Evolutionary conservation across 441 rosid species (phyloP).

Genomic region (Francoa sonchifolia): DNA sequence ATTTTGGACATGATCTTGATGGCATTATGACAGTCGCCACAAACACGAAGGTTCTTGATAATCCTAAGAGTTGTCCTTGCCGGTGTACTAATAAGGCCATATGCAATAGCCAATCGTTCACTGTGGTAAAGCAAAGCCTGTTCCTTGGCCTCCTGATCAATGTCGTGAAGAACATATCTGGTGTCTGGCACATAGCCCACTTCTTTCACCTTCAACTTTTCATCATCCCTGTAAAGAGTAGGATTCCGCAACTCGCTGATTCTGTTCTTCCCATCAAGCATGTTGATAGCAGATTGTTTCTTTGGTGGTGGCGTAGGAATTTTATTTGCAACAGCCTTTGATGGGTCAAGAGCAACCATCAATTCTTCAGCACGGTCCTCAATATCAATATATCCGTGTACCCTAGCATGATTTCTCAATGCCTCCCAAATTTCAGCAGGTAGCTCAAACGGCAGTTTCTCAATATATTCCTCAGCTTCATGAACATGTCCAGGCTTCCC

Average conservation of each 20-base stretch:
- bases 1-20: conserved; percentile 62
- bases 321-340: conserved; percentile 21
- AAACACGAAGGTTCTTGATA: conserved; percentile 53
- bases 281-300: conserved; percentile 36
- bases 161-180: conserved; percentile 64
- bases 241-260: conserved; percentile 45
- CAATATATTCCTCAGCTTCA: conserved; percentile 50
- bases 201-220: conserved; percentile 47
- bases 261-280: conserved; percentile 62
- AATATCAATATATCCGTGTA: conserved; percentile 68
- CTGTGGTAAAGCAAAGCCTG: conserved; percentile 77
- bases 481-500: conserved; percentile 66
- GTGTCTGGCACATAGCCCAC: conserved; percentile 66
- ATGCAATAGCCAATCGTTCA: conserved; percentile 59
- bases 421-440: conserved; percentile 62
- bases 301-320: conserved; percentile 42
- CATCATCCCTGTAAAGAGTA: conserved; percentile 45
- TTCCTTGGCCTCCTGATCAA: conserved; percentile 83
- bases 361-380: conserved; percentile 59
- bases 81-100: conserved; percentile 48
- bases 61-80: conserved; percentile 43
- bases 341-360: conserved; percentile 53
- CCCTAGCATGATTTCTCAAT: conserved; percentile 37
- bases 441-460: conserved; percentile 52
- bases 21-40: conserved; percentile 52